These are phyloP conservation scores for Emiliania huxleyi DNA, from an alignment of 78 protist species.

Conservation along the genomic window DNA sequence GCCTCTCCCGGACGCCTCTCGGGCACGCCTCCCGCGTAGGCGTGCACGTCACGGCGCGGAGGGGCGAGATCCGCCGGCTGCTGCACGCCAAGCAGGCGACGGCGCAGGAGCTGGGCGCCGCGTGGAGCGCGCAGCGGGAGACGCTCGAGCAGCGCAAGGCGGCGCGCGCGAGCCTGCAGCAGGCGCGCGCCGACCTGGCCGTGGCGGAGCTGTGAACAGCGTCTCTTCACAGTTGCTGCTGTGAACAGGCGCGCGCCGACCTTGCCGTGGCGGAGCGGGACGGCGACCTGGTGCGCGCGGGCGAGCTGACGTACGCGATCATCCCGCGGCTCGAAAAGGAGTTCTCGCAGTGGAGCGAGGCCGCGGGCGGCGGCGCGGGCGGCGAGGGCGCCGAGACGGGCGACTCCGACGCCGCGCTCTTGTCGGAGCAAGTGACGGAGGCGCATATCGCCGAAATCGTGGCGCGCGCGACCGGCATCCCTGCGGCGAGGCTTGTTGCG, in stretches of 20 bases:
- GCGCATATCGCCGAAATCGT: conserved; percentile 48
- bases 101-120: neutral
- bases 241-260: neutral
- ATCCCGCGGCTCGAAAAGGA: conserved; percentile 13
- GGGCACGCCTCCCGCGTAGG: too few species aligned
- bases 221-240: too few species aligned
- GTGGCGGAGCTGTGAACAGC: too few species aligned
- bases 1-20: too few species aligned
- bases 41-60: neutral
- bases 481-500: conserved; percentile 12
- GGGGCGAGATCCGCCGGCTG: neutral
- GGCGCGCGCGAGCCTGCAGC: conserved; percentile 6
- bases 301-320: conserved; percentile 41
- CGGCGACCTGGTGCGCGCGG: conserved; percentile 10
- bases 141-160: conserved; percentile 27
- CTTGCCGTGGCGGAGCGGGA: conserved; percentile 44
- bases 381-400: neutral
- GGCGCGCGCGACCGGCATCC: conserved; percentile 45
- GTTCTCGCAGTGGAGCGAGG: neutral
- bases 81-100: neutral
- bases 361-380: neutral
- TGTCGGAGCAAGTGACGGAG: conserved; percentile 23
- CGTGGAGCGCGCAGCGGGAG: conserved; percentile 25
- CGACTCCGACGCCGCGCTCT: neutral
- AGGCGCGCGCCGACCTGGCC: conserved; percentile 13